Base-by-base conservation (phyloP, 306 rosid genomes). In the Purshia tridentata region DNA sequence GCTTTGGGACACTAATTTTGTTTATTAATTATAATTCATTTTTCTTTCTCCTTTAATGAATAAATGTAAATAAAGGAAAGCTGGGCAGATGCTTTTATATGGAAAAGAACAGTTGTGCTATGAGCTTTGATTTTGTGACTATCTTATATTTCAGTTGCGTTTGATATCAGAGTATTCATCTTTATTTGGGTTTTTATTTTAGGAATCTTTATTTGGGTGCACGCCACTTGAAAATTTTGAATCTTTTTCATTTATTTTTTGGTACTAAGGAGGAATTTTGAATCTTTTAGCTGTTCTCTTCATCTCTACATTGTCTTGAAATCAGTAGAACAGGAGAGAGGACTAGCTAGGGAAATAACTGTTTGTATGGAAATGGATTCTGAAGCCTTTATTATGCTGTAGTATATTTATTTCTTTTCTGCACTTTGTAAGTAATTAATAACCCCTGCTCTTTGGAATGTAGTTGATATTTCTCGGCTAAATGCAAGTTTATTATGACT, bases 1-100 rank as follows among this genome's bases (percentile, higher is more conserved):
- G 72, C 78, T 74, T 73, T 64, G 23, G 56, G 55, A 68, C 80
- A 79, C 77, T 80, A 53, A 69, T 84, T 85, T 81, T 76, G 54
- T 63, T 82, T 75, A 49, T 69, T 79, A 79, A 78, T 62, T 73
- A 83, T 80, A 74, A 71, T 77, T 66, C 73, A 72, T 87, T 86
- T 81, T 50, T 69, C 52, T 75, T 83, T 77, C 75, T 84, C 75
- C 70, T 71, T 44, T 67, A 77, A 72, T 44, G 66, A 86, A 87
- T 87, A 90, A 84, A 76, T 73, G 51, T 57, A 20, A 76, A 65
- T 62, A 73, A 73, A 42, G 42, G 63, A 62, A 40, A 49, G 37
- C 61, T 50, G 70, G 77, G 13, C 22, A 11, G 39, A 54, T 73
- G 40, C 61, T 51, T 8, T 35, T 49, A 52, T 45, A 63, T 66